These are phyloP conservation scores for Pythium biforme DNA, from an alignment of 352 stramenopile genomes.

Conservation along the genomic window DNA sequence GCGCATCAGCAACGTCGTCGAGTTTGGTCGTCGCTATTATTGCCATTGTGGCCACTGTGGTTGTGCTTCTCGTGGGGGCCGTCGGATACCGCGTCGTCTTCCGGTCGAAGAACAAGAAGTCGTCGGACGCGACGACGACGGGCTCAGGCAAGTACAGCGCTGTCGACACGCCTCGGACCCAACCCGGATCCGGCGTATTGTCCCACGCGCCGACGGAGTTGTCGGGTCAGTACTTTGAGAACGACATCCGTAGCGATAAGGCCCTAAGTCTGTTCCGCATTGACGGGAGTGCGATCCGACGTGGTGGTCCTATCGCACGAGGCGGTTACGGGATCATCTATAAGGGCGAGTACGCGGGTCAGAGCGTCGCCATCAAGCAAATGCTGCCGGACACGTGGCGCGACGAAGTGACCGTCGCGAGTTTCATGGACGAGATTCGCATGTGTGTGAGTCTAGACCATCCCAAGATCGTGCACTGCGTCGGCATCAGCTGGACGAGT, in stretches of 20 bases:
- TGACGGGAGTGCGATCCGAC: background rate
- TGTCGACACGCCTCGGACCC: too few species aligned
- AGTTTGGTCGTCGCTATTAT: too few species aligned
- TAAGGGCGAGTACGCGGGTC: background rate
- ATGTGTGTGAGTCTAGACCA: constrained; percentile 31
- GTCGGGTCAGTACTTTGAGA: background rate
- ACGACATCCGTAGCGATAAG: constrained; percentile 7
- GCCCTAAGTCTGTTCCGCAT: background rate
- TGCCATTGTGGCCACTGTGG: too few species aligned
- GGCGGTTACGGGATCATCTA: constrained; percentile 21
- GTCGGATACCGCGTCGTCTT: too few species aligned
- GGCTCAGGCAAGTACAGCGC: too few species aligned
- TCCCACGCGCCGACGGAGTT: too few species aligned
- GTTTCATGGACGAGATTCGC: constrained; percentile 37
- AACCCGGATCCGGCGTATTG: too few species aligned
- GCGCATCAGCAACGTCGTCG: too few species aligned
- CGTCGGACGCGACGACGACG: too few species aligned
- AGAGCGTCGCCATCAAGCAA: constrained; percentile 20
- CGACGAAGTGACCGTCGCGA: constrained; percentile 13
- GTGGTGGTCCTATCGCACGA: background rate
- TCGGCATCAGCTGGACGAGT: constrained; percentile 30
- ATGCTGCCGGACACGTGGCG: constrained; percentile 22
- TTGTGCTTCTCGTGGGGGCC: too few species aligned
- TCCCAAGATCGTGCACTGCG: constrained; percentile 32
- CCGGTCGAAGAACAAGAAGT: too few species aligned